Conservation (phyloP, 768 basidiomycete genomes). For the Imleria badia region DNA sequence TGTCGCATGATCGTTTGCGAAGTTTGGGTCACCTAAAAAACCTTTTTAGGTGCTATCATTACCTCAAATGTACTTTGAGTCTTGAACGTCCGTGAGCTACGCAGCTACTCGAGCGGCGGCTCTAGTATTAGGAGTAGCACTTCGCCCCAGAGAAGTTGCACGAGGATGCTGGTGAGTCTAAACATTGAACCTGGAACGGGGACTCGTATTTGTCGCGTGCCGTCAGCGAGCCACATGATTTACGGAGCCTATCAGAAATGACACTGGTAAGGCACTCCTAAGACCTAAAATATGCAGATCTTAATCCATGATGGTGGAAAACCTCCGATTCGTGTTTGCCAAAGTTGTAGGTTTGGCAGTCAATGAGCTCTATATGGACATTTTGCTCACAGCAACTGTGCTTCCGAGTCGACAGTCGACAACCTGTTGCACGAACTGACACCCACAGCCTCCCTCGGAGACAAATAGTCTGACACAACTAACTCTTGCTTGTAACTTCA, state of each 20-base stretch:
- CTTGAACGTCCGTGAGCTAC: too few relatives aligned
- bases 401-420: too few relatives aligned
- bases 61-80: slow-evolving; percentile 27
- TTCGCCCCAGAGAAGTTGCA: neutral
- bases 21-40: neutral
- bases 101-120: neutral
- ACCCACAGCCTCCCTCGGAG: too few relatives aligned
- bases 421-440: too few relatives aligned
- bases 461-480: too few relatives aligned
- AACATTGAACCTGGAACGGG: neutral
- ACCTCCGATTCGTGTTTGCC: too few relatives aligned
- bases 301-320: too few relatives aligned
- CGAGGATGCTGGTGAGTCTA: neutral
- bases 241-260: too few relatives aligned
- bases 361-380: too few relatives aligned
- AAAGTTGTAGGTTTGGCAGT: too few relatives aligned
- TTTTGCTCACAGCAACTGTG: too few relatives aligned
- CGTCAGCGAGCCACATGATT: neutral
- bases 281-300: neutral
- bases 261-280: neutral
- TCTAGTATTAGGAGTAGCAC: neutral
- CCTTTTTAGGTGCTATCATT: slow-evolving; percentile 6
- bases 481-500: too few relatives aligned
- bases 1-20: neutral
- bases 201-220: neutral